phyloP scores from a whole-genome alignment of 768 basidiomycete genomes.

The Calocybe gangraenosa region DNA sequence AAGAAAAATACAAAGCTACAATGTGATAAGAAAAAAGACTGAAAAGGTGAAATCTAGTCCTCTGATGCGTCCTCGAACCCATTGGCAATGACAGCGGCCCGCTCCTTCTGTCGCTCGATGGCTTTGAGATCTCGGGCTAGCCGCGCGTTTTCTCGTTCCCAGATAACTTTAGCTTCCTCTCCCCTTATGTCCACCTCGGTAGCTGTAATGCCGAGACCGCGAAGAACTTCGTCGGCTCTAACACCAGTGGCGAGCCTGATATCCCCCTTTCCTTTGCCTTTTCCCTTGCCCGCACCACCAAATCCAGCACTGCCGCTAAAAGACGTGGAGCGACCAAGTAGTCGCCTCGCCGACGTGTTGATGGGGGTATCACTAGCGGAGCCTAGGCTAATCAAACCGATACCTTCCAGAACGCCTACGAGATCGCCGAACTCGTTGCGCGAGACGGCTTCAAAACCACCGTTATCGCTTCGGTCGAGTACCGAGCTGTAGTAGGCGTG shows the following conservation, averaged over 20 bases:
- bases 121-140: slow-evolving; percentile 42
- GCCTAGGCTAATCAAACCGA: slow-evolving; percentile 41
- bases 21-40: slow-evolving; percentile 8
- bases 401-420: slow-evolving; percentile 66
- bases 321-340: slow-evolving; percentile 54
- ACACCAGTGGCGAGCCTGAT: slow-evolving; percentile 59
- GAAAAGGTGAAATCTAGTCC: too few relatives aligned
- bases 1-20: slow-evolving; percentile 4
- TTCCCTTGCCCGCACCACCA: slow-evolving; percentile 35
- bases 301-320: slow-evolving; percentile 40
- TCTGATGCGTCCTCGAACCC: slow-evolving; percentile 19
- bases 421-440: slow-evolving; percentile 77
- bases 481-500: slow-evolving; percentile 60
- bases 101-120: slow-evolving; percentile 17
- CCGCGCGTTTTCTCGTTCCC: slow-evolving; percentile 45
- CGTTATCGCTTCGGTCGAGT: slow-evolving; percentile 51
- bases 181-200: slow-evolving; percentile 34
- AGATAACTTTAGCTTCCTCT: slow-evolving; percentile 51
- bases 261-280: slow-evolving; percentile 39
- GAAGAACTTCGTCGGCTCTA: slow-evolving; percentile 63
- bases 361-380: slow-evolving; percentile 2
- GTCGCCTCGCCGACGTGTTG: slow-evolving; percentile 36
- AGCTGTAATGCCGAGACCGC: slow-evolving; percentile 54
- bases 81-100: slow-evolving; percentile 5
- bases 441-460: slow-evolving; percentile 60